Evolutionary conservation across 768 basidiomycete species (phyloP).

Genomic region (Tricholoma saponaceum): DNA sequence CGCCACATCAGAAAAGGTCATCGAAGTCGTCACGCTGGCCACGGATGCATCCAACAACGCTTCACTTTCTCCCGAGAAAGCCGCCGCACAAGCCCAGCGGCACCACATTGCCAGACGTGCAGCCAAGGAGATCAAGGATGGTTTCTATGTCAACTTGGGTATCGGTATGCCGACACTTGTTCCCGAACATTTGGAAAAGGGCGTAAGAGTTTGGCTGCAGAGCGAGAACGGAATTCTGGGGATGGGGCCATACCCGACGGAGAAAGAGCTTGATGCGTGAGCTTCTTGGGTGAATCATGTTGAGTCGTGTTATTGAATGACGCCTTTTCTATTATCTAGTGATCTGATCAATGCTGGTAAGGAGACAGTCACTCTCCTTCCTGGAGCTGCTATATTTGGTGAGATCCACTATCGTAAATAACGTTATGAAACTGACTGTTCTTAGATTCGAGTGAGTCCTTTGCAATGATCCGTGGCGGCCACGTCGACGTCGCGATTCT

Average conservation of each 20-base stretch:
- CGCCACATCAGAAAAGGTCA: constrained; percentile 70
- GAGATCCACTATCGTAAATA: constrained; percentile 15
- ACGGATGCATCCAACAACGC: constrained; percentile 31
- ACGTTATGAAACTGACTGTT: neutral
- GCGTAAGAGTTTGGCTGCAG: constrained; percentile 83
- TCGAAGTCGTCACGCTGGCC: constrained; percentile 73
- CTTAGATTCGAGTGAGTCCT: constrained; percentile 86
- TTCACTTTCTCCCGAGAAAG: constrained; percentile 44
- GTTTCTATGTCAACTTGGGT: constrained; percentile 84
- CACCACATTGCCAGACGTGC: constrained; percentile 82
- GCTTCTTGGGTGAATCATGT: constrained; percentile 21
- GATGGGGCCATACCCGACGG: constrained; percentile 87
- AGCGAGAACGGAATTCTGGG: constrained; percentile 90
- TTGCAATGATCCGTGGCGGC: constrained; percentile 97
- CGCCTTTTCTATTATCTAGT: constrained; percentile 29
- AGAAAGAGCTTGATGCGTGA: constrained; percentile 76
- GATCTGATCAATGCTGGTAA: constrained; percentile 95
- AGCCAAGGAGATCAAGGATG: constrained; percentile 85
- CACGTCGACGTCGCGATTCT: constrained; percentile 93
- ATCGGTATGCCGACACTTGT: constrained; percentile 92
- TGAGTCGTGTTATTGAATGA: neutral
- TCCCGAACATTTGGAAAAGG: constrained; percentile 70
- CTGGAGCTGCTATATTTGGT: constrained; percentile 91
- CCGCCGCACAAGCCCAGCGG: constrained; percentile 48
- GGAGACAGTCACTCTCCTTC: constrained; percentile 89